Percentiles rank a stretch among this genome's conserved stretches.
Conservation (phyloP, 2,329 filamentous ascomycete genomes). For the Beauveria brongniartii region DNA sequence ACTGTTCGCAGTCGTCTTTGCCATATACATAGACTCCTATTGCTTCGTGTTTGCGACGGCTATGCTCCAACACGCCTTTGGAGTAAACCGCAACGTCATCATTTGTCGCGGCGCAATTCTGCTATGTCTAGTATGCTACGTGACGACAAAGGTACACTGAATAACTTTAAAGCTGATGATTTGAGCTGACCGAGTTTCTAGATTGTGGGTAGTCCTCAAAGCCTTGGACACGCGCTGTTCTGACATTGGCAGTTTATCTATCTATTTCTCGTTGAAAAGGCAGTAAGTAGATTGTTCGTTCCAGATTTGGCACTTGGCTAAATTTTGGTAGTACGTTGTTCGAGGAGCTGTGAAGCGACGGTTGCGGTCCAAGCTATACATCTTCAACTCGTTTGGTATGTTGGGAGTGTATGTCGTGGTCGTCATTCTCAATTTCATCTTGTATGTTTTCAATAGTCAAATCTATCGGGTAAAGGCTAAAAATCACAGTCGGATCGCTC, state of each 20-base stretch:
- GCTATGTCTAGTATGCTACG: conserved; percentile 53
- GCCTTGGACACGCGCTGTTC: neutral
- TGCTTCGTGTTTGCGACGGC: conserved; percentile 50
- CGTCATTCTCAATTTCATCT: conserved; percentile 52
- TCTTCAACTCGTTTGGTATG: conserved; percentile 55
- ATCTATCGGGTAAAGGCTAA: neutral
- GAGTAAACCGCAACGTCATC: conserved; percentile 40
- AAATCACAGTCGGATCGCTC: conserved; percentile 42
- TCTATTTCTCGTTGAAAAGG: conserved; percentile 56
- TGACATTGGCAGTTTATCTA: conserved; percentile 43
- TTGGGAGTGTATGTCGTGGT: conserved; percentile 36
- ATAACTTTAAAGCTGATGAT: neutral
- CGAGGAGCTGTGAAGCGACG: conserved; percentile 42
- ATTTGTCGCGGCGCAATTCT: conserved; percentile 52
- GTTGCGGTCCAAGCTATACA: conserved; percentile 48
- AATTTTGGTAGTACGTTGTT: conserved; percentile 42
- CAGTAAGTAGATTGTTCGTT: conserved; percentile 31
- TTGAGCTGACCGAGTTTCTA: conserved; percentile 10
- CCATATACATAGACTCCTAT: conserved; percentile 53
- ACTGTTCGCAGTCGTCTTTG: conserved; percentile 42
- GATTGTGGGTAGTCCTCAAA: conserved; percentile 21
- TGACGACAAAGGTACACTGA: conserved; percentile 49
- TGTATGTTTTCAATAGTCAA: conserved; percentile 31
- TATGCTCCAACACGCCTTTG: conserved; percentile 48
- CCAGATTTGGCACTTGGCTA: conserved; percentile 11